Evolutionary conservation across 768 basidiomycete species (phyloP), one percentile per base, ranked within the genome.

Genomic region (Lactarius hatsudake): DNA sequence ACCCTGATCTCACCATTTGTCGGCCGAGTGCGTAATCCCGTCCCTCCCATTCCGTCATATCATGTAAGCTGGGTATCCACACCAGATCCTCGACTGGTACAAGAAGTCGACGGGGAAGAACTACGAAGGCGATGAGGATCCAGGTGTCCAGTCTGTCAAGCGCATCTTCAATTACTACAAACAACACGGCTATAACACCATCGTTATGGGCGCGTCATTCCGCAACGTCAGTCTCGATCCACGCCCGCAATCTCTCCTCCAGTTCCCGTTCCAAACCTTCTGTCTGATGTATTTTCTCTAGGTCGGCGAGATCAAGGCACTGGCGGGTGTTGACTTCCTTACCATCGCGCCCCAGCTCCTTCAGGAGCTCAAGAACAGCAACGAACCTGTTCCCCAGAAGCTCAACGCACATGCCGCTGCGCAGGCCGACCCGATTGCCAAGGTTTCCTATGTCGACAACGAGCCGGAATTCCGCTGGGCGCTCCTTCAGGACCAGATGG

Each of bases 141-240:
- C 96, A 13, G 96, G 97, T 82, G 97, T 99, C 73, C 79, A 87
- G 78, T 95, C 93, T 51, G 97, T 99, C 69, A 90, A 93, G 83
- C 91, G 85, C 80, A 99, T 99, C 83, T 99, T 90, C 88, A 93
- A 96, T 84, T 98, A 95, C 80, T 99, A 99, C 87, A 98, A 98
- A 86, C 95, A 97, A 77, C 87, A 98, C 81, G 85, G 86, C 67
- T 98, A 99, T 87, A 93, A 95, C 75, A 99, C 97, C 73, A 98
- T 99, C 79, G 96, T 98, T 78, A 98, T 98, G 97, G 97, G 96
- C 76, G 97, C 97, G 67, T 96, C 94, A 38, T 98, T 99, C 95
- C 92, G 97, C 77, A 98, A 98, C 83, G 89, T 95, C 72, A 65
- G 90, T 81, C 3, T 20, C 42, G 28, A 17, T 30, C 43, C 20